Percentiles rank a stretch among this genome's conserved stretches.
Conservation (phyloP, 2,329 filamentous ascomycete genomes). For the Curvularia sp. region DNA sequence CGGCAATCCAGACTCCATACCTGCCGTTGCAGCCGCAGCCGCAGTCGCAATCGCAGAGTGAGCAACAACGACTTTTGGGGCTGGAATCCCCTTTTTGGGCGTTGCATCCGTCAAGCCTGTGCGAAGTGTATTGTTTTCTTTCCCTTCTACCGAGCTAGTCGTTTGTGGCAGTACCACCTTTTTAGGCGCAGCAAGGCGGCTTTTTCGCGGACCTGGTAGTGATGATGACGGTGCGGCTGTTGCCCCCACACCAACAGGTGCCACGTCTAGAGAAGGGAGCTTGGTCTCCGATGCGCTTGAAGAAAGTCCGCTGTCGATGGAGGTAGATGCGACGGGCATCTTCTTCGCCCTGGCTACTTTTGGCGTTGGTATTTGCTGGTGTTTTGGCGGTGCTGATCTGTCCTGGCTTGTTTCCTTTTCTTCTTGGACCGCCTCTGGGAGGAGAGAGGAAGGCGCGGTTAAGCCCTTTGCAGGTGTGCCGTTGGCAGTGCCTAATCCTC, state of each 20-base stretch:
- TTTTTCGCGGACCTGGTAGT: constrained; percentile 37
- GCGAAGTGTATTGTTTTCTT: constrained; percentile 17
- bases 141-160: constrained; percentile 33
- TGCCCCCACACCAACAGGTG: constrained; percentile 27
- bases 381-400: constrained; percentile 18
- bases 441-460: constrained; percentile 37
- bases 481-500: constrained; percentile 46
- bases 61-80: constrained; percentile 31
- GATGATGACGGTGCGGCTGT: constrained; percentile 10
- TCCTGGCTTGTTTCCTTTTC: constrained; percentile 28
- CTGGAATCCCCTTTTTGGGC: constrained; percentile 43
- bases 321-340: constrained; percentile 26
- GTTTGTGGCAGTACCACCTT: constrained; percentile 44
- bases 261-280: constrained; percentile 30
- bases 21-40: neutral
- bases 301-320: constrained; percentile 16
- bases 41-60: constrained; percentile 9
- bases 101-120: constrained; percentile 27
- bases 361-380: constrained; percentile 26
- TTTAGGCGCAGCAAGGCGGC: constrained; percentile 44
- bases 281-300: constrained; percentile 20
- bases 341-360: constrained; percentile 33
- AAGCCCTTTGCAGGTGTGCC: constrained; percentile 51
- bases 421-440: constrained; percentile 39
- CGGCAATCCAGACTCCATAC: constrained; percentile 41